Base-by-base conservation (phyloP, 208 protist genomes). In the Crithidia fasciculata region DNA sequence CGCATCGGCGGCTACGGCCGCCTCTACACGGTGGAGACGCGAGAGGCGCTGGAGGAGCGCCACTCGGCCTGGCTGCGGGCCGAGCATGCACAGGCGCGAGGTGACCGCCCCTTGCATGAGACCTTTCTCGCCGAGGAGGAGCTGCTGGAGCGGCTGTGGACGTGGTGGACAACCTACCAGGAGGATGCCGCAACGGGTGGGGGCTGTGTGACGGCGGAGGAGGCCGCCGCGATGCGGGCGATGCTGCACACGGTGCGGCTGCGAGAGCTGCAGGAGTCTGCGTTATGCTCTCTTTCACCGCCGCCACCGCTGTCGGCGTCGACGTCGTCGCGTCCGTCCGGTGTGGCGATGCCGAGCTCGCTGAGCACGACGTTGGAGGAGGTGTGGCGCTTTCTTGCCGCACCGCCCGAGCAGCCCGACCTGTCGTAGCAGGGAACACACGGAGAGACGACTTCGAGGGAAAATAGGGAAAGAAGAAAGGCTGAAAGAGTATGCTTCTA, bases 61-160 rank as follows among this genome's bases (percentile, higher is more conserved):
- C 72, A 77, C 41, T n/a, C 57, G 40, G 28, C 49, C 39, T 77
- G 72, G 63, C 44, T 60, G 37, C 36, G 19, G 18, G 72, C 72
- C 19, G 72, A 77, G 64, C 53, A 62, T 3, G 62, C 56, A 57
- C 72, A 67, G 50, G 57, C 65, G 28, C 57, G 53, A 7, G 65
- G 45, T 8, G 65, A 60, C 5, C 43, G 37, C 39, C 13, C 41
- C 15, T 7, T 57, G 39, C 50, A 62, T 5, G 72, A 61, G 28
- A 41, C 54, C 8, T 19, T 67, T 2, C 53, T 77, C 8, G 64
- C 72, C 0, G 72, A 72, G 15, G 43, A 52, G 52, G 72, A 77
- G 56, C 41, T 77, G 55, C 40, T 77, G 50, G 72, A 71, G 47
- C 55, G 72, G 13, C 57, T 77, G 28, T 77, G 72, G 72, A 71